phyloP scores from a whole-genome alignment of 1,139 yeast species.

The Diutina scorzettiae region DNA sequence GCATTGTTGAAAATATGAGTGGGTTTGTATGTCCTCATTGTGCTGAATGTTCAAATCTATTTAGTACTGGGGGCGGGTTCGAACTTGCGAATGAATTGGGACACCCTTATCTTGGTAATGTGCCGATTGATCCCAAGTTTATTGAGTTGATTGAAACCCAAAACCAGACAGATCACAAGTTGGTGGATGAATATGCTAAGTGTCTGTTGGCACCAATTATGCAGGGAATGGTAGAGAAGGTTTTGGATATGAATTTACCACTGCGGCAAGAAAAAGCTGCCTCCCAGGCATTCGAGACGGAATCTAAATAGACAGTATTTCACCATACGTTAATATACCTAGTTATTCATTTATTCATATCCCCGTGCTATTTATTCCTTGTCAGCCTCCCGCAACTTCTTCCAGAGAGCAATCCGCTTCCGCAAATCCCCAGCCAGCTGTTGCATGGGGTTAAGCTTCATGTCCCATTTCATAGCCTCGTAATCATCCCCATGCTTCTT shows the following conservation, averaged over 20 bases:
- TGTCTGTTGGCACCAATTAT: conserved; percentile 38
- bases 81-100: conserved; percentile 47
- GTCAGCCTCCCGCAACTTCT: conserved; percentile 21
- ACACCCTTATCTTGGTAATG: conserved; percentile 66
- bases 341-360: too few species aligned
- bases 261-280: background rate
- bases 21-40: conserved; percentile 61
- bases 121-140: conserved; percentile 89
- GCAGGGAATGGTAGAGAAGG: conserved; percentile 33
- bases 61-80: conserved; percentile 90
- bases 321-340: too few species aligned
- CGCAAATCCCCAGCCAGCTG: conserved; percentile 77
- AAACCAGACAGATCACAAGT: conserved; percentile 15
- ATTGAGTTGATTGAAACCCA: conserved; percentile 72
- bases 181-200: conserved; percentile 25
- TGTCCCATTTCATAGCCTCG: conserved; percentile 86
- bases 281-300: too few species aligned
- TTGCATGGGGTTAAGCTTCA: conserved; percentile 70
- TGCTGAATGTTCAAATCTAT: conserved; percentile 81
- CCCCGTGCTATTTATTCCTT: too few species aligned
- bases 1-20: conserved; percentile 37
- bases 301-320: too few species aligned
- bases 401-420: conserved; percentile 59
- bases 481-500: conserved; percentile 82
- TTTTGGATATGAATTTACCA: conserved; percentile 16